Evolutionary conservation across 1,284 basidiomycete species (phyloP).

Genomic region (Sporisorium scitamineum): DNA sequence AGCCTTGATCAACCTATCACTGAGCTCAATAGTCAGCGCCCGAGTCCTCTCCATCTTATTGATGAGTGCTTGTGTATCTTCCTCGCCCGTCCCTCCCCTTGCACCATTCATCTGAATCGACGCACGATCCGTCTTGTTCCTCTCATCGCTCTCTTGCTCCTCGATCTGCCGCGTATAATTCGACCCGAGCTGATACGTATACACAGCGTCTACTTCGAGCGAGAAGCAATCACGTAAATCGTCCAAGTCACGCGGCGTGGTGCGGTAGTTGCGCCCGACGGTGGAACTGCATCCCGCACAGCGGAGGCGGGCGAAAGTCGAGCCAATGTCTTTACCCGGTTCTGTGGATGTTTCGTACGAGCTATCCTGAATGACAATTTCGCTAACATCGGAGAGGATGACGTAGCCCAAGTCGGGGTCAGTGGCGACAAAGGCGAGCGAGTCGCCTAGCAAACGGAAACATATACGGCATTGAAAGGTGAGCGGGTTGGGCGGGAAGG

Average conservation of each 20-base stretch:
- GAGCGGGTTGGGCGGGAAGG: slow-evolving; percentile 27
- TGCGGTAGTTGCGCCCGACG: slow-evolving; percentile 48
- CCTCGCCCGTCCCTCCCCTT: neutral
- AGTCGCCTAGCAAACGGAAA: slow-evolving; percentile 50
- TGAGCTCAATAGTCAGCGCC: slow-evolving; percentile 40
- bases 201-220: slow-evolving; percentile 38
- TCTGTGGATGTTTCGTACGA: slow-evolving; percentile 38
- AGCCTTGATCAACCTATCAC: slow-evolving; percentile 39
- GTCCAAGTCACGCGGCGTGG: slow-evolving; percentile 48
- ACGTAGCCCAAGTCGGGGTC: slow-evolving; percentile 52
- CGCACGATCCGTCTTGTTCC: neutral
- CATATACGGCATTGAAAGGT: slow-evolving; percentile 54
- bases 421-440: slow-evolving; percentile 45
- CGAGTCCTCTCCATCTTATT: slow-evolving; percentile 41
- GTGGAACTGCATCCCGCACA: slow-evolving; percentile 39
- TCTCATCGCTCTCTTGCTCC: neutral
- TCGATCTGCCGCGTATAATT: slow-evolving; percentile 28
- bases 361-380: slow-evolving; percentile 30
- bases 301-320: slow-evolving; percentile 38
- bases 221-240: slow-evolving; percentile 46
- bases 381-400: slow-evolving; percentile 43
- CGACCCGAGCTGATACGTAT: slow-evolving; percentile 36
- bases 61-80: slow-evolving; percentile 8
- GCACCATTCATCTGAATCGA: slow-evolving; percentile 1
- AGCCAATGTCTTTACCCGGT: slow-evolving; percentile 36